These are phyloP conservation scores for Wallacemonas rigidus DNA, from an alignment of 208 protist species.

Conservation along the genomic window DNA sequence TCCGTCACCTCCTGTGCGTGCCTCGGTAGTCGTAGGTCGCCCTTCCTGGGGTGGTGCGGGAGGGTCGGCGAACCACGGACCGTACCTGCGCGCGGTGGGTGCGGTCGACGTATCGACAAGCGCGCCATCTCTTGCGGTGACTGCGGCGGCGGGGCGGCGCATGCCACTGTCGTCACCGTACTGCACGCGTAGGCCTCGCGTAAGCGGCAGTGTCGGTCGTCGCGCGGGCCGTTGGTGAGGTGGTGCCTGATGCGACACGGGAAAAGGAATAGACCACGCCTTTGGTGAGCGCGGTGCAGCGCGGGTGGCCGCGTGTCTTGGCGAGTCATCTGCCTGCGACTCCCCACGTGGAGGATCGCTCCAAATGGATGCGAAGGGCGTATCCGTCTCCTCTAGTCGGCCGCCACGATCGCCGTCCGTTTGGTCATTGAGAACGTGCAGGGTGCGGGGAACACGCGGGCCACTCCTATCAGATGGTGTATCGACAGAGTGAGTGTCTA, in stretches of 20 bases:
- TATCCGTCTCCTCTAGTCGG: not conserved
- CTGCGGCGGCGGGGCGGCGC: too few relatives aligned
- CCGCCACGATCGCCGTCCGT: not conserved
- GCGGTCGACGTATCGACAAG: constrained; percentile 2
- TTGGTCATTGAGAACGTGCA: not conserved
- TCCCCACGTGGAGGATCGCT: not conserved
- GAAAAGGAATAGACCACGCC: constrained; percentile 3
- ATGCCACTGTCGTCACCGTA: not conserved
- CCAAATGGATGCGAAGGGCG: constrained; percentile 2
- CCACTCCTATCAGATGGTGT: constrained; percentile 1
- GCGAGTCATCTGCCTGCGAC: not conserved
- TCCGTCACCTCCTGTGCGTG: too few relatives aligned
- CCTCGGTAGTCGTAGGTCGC: too few relatives aligned
- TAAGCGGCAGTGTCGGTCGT: not conserved
- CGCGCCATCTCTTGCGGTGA: not conserved
- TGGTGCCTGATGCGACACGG: not conserved
- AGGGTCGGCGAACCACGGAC: constrained; percentile 7
- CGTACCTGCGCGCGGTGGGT: not conserved
- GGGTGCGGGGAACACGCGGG: too few relatives aligned
- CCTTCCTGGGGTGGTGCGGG: not conserved
- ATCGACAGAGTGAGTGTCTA: not conserved
- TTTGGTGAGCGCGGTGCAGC: constrained; percentile 1
- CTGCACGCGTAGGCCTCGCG: not conserved
- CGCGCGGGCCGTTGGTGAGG: not conserved
- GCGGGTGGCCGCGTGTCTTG: not conserved